Base-by-base conservation (phyloP, 371 early-diverging fungal species). In the Catenaria anguillulae region DNA sequence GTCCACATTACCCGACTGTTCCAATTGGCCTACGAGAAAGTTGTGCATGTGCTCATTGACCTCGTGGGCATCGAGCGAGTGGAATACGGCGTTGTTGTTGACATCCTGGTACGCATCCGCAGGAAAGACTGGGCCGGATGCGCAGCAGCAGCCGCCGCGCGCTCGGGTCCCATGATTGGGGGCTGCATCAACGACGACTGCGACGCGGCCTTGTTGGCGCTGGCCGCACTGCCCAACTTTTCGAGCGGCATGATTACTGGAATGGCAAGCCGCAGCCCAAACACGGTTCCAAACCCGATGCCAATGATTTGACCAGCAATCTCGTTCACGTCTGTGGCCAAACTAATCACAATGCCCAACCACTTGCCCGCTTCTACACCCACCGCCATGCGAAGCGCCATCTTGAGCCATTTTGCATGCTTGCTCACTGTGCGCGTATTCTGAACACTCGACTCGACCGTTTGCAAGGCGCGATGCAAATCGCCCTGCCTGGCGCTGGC, bases 291-390 rank as follows among this genome's bases (percentile, higher is more conserved):
- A 8, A 58, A 58, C 42, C 58, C 58, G 17, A 58, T 58, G 6
- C 58, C 58, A 10, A 58, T 35, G 31, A 58, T 35, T 36, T 36
- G 36, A 13, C 26, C 17, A 4, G 58, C 58, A 17, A 42, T 35
- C 5, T 58, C 58, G 58, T 42, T 8, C 42, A 42, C 24, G 26
- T 36, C 58, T 24, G 58, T 58, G 26, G 43, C 24, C 35, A 58
- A 4, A 31, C 36, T 58, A 15, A 58, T 8, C 24, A 58, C 13
- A 12, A 58, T 40, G 29, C 58, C 58, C 17, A 42, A 8, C 58
- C 58, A 58, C 35, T 58, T 58, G 12, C 58, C 58, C 15, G 58
- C 58, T 31, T 58, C 58, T 34, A 58, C 21, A 6, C 58, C 58
- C 15, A 58, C 58, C 4, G 58, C 58, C 24, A 58, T n/a, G 2